Evolutionary conservation across 345 rosid species (phyloP).

Genomic region (Toxicodendron radicans): DNA sequence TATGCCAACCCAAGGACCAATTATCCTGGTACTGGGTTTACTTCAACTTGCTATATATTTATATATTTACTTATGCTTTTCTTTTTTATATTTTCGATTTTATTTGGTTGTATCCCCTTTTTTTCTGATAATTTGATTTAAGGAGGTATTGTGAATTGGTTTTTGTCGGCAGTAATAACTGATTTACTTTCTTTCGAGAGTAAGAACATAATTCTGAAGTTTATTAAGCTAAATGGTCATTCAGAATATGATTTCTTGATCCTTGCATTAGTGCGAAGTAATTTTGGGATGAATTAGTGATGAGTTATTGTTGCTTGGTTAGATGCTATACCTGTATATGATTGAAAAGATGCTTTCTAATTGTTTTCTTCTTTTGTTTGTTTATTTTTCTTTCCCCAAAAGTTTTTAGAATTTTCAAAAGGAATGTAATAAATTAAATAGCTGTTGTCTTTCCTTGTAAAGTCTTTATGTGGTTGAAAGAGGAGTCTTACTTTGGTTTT

Average conservation of each 20-base stretch:
- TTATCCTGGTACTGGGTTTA: slow-evolving; percentile 63
- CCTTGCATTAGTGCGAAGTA: neutral
- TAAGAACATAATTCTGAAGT: neutral
- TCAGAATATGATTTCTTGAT: neutral
- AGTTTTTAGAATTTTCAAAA: neutral
- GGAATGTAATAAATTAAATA: neutral
- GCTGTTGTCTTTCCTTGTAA: neutral
- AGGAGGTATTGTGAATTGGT: neutral
- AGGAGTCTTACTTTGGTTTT: neutral
- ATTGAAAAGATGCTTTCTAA: neutral
- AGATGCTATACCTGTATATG: neutral
- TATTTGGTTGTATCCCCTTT: neutral
- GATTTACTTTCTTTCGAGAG: neutral
- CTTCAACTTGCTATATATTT: slow-evolving; percentile 9
- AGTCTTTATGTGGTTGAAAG: neutral
- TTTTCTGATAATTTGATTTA: neutral
- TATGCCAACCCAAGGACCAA: slow-evolving; percentile 84
- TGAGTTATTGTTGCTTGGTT: neutral
- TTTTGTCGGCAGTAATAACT: neutral
- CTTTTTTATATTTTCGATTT: neutral
- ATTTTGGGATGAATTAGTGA: neutral
- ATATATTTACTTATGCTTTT: neutral
- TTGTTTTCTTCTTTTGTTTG: slow-evolving; percentile 1
- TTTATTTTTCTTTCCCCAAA: neutral
- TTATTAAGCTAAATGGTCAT: neutral